Evolutionary conservation across 1,284 basidiomycete genomes (phyloP), one percentile per base, ranked within the genome.

Genomic region (Trichosporon ovoides): DNA sequence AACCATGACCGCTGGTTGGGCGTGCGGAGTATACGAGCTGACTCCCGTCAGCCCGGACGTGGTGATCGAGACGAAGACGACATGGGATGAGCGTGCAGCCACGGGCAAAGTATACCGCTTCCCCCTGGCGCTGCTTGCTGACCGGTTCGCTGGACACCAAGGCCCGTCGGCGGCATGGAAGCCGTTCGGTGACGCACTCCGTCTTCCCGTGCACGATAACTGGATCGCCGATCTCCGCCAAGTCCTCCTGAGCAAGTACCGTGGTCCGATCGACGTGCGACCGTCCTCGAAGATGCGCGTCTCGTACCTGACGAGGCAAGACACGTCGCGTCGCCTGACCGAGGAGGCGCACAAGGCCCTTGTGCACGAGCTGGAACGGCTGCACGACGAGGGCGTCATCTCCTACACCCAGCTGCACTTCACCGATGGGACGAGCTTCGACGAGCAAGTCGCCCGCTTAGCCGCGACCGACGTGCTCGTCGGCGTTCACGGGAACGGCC

Each of bases 401-500:
- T 38, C 59, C 18, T 54, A 52, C 22, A 10, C 19, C 33, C n/a
- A 59, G 7, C 20, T 52, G 11, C 33, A 38, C n/a, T 63, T 65
- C 38, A 48, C 36, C 7, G 55, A 54, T 33, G 58, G 36, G 51
- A 38, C 20, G 22, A 16, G 33, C 7, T 34, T 52, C 24, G 20
- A 36, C 31, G 55, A 62, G 54, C 52, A 64, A 36, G 34, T 64
- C 34, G 38, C 37, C 13, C 38, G 58, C 10, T 62, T 48, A 3
- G 53, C 56, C 11, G 38, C 53, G 7, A 62, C 57, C 18, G 59
- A 66, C 40, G 56, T 53, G 31, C 35, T 64, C 2, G 35, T 65
- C 49, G 64, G 64, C 50, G 85, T 91, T 2, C 88, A 91, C 63
- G 88, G 89, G 2, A 72, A 89, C 68, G 88, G 88, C 3, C 79